These are phyloP conservation scores for Nitzschia sp. DNA, from an alignment of 108 stramenopile genomes.

Conservation along the genomic window DNA sequence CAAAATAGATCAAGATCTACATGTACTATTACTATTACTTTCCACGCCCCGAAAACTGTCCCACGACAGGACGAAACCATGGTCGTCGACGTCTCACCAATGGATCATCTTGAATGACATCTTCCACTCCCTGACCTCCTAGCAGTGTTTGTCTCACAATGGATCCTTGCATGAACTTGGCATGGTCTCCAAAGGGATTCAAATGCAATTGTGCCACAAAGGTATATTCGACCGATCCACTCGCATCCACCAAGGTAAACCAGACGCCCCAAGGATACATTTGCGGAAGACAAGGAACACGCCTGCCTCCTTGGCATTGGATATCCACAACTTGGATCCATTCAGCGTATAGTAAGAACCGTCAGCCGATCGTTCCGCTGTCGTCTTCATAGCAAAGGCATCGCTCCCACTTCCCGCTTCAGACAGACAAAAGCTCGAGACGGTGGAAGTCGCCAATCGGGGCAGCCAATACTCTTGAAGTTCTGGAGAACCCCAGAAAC, in stretches of 20 bases:
- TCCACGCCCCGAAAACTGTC: constrained; percentile 54
- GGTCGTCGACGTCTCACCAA: constrained; percentile 37
- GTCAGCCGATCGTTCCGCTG: constrained; percentile 61
- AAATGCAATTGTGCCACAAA: constrained; percentile 67
- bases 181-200: constrained; percentile 68
- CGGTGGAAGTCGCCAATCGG: constrained; percentile 75
- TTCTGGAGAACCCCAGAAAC: constrained; percentile 86
- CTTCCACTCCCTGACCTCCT: background rate
- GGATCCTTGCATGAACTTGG: constrained; percentile 63
- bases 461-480: constrained; percentile 87
- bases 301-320: constrained; percentile 88
- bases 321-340: constrained; percentile 95
- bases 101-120: constrained; percentile 16
- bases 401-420: constrained; percentile 91
- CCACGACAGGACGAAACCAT: constrained; percentile 75
- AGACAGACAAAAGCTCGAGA: constrained; percentile 90
- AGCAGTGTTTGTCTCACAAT: constrained; percentile 23
- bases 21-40: background rate
- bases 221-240: constrained; percentile 4
- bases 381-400: constrained; percentile 94
- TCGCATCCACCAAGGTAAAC: constrained; percentile 29
- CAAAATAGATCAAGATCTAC: no score
- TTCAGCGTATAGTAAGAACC: constrained; percentile 84
- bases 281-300: constrained; percentile 94
- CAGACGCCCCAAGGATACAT: constrained; percentile 62